These are phyloP conservation scores for Lecanicillium sp. DNA, from an alignment of 2,329 filamentous ascomycete genomes.

Conservation along the genomic window DNA sequence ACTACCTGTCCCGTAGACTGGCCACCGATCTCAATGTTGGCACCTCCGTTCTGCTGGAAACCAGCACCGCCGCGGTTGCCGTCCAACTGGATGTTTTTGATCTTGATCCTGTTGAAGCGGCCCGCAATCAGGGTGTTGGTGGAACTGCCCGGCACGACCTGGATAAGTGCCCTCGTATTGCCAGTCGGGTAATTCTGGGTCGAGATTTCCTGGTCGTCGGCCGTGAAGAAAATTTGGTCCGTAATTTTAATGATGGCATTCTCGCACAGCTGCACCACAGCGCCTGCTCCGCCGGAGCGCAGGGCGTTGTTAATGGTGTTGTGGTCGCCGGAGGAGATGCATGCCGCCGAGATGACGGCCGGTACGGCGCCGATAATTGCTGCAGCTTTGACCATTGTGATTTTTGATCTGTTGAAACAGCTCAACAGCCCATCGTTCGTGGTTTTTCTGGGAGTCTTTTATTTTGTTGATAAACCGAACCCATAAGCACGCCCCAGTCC, in stretches of 20 bases:
- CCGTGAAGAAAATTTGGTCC: conserved; percentile 18
- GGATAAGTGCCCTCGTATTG: conserved; percentile 19
- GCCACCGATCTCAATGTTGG: conserved; percentile 24
- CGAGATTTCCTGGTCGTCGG: conserved; percentile 22
- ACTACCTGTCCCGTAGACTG: conserved; percentile 18
- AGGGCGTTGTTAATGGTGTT: conserved; percentile 18
- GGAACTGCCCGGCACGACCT: conserved; percentile 19
- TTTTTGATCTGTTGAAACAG: not conserved
- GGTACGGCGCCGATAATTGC: conserved; percentile 1
- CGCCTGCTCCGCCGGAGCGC: conserved; percentile 15
- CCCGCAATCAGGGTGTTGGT: conserved; percentile 19
- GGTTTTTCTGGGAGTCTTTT: not conserved
- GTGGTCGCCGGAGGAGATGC: conserved; percentile 19
- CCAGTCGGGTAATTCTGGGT: conserved; percentile 22
- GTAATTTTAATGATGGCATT: conserved; percentile 17
- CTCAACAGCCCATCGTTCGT: not conserved
- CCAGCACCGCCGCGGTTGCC: conserved; percentile 21
- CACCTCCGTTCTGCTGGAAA: conserved; percentile 18
- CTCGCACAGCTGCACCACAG: conserved; percentile 19
- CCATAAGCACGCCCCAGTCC: not conserved
- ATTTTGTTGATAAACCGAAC: not conserved
- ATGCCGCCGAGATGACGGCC: conserved; percentile 10
- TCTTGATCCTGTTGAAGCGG: conserved; percentile 17
- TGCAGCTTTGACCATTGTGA: not conserved
- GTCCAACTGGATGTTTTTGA: conserved; percentile 22